Evolutionary conservation across 2,329 filamentous ascomycete genomes (phyloP).

Genomic region (Pyrenophora tritici-repentis): DNA sequence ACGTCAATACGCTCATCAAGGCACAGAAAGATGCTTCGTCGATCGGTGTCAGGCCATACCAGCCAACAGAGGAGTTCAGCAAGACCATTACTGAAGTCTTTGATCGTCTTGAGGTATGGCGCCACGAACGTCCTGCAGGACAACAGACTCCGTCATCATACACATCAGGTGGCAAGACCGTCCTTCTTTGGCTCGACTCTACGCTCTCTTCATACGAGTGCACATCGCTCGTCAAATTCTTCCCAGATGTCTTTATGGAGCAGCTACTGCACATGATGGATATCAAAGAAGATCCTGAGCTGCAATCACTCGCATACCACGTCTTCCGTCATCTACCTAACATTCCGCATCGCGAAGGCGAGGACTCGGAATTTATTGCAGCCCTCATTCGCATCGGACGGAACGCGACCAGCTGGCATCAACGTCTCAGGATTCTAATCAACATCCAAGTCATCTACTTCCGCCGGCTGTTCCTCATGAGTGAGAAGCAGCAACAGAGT

Average conservation of each 20-base stretch:
- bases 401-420: conserved; percentile 87
- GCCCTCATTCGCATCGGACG: conserved; percentile 87
- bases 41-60: conserved; percentile 82
- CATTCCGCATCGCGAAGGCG: conserved; percentile 85
- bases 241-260: conserved; percentile 85
- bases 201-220: conserved; percentile 92
- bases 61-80: conserved; percentile 74
- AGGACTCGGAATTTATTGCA: conserved; percentile 82
- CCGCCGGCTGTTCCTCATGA: conserved; percentile 88
- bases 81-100: conserved; percentile 77
- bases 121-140: conserved; percentile 78
- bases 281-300: conserved; percentile 95
- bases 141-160: conserved; percentile 94
- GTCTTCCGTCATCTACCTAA: conserved; percentile 97
- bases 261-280: conserved; percentile 99
- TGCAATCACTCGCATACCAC: conserved; percentile 92
- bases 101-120: conserved; percentile 80
- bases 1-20: conserved; percentile 75
- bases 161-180: conserved; percentile 94
- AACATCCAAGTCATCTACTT: conserved; percentile 99
- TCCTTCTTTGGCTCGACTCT: conserved; percentile 91
- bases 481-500: conserved; percentile 71
- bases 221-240: conserved; percentile 87
- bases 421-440: conserved; percentile 89
- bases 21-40: conserved; percentile 79